Evolutionary conservation across 1,139 yeast species (phyloP).

Genomic region (Kodamaea suecica): DNA sequence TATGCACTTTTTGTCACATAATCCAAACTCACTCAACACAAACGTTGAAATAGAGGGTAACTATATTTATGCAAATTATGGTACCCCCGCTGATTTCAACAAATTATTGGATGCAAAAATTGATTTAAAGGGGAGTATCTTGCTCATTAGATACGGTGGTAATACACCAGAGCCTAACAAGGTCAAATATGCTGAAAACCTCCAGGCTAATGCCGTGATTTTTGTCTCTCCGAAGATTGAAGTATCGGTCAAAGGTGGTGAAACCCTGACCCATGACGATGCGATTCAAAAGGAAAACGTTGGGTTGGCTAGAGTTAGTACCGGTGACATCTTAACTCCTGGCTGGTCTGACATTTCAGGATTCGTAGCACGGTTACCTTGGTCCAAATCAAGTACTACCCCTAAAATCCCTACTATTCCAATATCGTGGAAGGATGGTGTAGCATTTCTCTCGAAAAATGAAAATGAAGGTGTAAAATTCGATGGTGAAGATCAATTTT

Average conservation of each 20-base stretch:
- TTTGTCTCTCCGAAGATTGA: slow-evolving; percentile 32
- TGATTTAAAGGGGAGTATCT: slow-evolving; percentile 42
- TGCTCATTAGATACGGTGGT: slow-evolving; percentile 64
- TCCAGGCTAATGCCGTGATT: slow-evolving; percentile 35
- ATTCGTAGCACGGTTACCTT: slow-evolving; percentile 33
- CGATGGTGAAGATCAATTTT: slow-evolving; percentile 14
- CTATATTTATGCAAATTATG: slow-evolving; percentile 59
- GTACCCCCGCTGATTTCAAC: slow-evolving; percentile 57
- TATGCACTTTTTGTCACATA: slow-evolving; percentile 51
- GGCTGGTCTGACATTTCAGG: slow-evolving; percentile 62
- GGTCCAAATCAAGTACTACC: slow-evolving; percentile 51
- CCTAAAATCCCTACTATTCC: slow-evolving; percentile 78
- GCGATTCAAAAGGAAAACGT: slow-evolving; percentile 63
- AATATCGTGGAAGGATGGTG: slow-evolving; percentile 69
- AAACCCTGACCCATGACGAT: slow-evolving; percentile 28
- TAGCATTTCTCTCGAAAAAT: slow-evolving; percentile 45
- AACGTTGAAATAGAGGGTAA: slow-evolving; percentile 51
- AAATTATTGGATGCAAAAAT: slow-evolving; percentile 36
- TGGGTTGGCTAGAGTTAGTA: slow-evolving; percentile 59
- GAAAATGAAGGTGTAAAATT: slow-evolving; percentile 46
- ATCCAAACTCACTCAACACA: slow-evolving; percentile 57
- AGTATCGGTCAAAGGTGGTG: slow-evolving; percentile 8
- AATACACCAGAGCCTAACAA: slow-evolving; percentile 37
- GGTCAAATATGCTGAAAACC: slow-evolving; percentile 29
- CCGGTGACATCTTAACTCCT: slow-evolving; percentile 81